Percentiles rank a stretch among this genome's conserved stretches.
Conservation (phyloP, 306 rosid species). For the Sicyos baderoa region DNA sequence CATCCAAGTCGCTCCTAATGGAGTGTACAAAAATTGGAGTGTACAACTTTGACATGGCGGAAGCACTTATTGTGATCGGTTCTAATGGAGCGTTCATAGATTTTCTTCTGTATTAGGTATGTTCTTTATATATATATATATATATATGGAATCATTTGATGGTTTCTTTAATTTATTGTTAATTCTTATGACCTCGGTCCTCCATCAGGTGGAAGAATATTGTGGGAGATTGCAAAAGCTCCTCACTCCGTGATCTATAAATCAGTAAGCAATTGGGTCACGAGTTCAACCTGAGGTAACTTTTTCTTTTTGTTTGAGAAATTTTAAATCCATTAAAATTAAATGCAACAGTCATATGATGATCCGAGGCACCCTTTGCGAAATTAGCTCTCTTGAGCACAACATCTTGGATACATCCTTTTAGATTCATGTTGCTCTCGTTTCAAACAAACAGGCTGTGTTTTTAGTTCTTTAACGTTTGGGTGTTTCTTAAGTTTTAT, state of each 20-base stretch:
- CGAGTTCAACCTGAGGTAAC: constrained; percentile 2
- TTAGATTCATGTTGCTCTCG: neutral
- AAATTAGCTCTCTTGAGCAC: neutral
- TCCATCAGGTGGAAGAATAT: neutral
- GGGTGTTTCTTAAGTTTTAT: neutral
- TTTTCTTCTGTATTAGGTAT: neutral
- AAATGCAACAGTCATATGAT: neutral
- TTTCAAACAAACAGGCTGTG: neutral
- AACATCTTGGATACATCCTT: neutral
- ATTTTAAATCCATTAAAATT: neutral
- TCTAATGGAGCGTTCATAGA: neutral
- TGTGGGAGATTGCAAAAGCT: neutral
- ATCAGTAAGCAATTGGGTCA: neutral
- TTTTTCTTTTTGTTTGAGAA: neutral
- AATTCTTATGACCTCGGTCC: neutral
- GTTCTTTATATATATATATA: neutral
- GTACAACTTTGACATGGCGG: neutral
- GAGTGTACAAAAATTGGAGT: neutral
- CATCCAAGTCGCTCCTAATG: neutral
- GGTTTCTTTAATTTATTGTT: neutral
- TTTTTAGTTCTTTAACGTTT: neutral
- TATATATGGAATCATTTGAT: neutral
- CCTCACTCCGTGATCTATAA: neutral
- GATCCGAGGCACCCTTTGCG: neutral
- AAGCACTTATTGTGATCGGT: neutral